Base-by-base conservation (phyloP, 116 monocot genomes). In the Dioscorea cayenensis region DNA sequence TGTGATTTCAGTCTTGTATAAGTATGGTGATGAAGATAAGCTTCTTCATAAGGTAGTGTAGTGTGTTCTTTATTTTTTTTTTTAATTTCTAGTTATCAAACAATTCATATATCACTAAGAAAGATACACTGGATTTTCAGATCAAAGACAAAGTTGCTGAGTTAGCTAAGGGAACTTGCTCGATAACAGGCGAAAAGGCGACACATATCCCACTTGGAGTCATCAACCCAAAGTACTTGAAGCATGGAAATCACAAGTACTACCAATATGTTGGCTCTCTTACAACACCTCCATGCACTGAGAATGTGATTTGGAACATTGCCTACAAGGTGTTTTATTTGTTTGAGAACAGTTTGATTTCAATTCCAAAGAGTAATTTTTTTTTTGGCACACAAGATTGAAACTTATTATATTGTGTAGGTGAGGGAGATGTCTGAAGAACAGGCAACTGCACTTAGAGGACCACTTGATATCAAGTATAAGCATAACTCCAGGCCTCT, bases 211-310 rank as follows among this genome's bases (percentile, higher is more conserved):
- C 75, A 0, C 63, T 64, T 10, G 86, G 82, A 1, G 32, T 66
- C 1, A 73, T 91, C 0, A 71, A 77, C 2, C 65, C 79, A 3
- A 85, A 79, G 66, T 11, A 72, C 28, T 21, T 95, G 22, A 77
- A 65, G 52, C 82, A 82, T 55, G 35, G 60, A 37, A 76, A 67
- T 5, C 65, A 64, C 20, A 89, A 81, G 81, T 91, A 89, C 74
- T 95, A 65, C 79, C 75, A 85, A 65, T 91, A 95, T 29, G 28
- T 81, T 3, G 95, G 95, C 16, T 89, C 95, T 0, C 78, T 89
- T 60, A 89, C 91, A 27, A 70, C 86, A 3, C 95, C 95, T 0
- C 91, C 95, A 0, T 95, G 95, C 76, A 81, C 84, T 1, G 95
- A 91, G 76, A 84, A 79, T 13, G 86, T 95, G 71, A 50, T 79